A percentile compares a stretch with the other conserved stretches of the same genome.
These are phyloP conservation scores for Aureobasidium melanogenum DNA, from an alignment of 2,329 filamentous ascomycete species.

Conservation along the genomic window DNA sequence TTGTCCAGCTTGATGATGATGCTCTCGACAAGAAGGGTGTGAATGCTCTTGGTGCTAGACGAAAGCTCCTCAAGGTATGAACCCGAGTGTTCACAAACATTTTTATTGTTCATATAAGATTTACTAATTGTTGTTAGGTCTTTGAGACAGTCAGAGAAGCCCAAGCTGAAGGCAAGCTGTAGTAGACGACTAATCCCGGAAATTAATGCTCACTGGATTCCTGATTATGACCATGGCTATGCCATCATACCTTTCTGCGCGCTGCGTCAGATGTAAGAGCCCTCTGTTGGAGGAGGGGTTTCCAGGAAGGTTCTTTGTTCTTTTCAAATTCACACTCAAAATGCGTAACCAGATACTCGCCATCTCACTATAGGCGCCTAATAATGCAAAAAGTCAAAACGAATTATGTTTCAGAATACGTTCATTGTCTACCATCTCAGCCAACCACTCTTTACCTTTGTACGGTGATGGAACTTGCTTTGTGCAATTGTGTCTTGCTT, in stretches of 20 bases:
- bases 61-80: conserved; percentile 91
- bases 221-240: neutral
- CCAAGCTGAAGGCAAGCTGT: conserved; percentile 34
- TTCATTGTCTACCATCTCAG: neutral
- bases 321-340: neutral
- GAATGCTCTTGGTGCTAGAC: conserved; percentile 84
- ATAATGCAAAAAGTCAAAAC: conserved; percentile 10
- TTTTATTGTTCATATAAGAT: neutral
- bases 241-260: neutral
- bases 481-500: conserved; percentile 5
- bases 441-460: neutral
- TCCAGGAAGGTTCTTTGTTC: neutral
- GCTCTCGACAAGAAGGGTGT: conserved; percentile 88
- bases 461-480: neutral
- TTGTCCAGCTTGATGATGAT: conserved; percentile 86
- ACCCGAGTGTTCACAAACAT: conserved; percentile 11
- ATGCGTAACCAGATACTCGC: conserved; percentile 3
- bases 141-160: conserved; percentile 86
- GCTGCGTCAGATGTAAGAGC: neutral
- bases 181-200: conserved; percentile 12
- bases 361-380: conserved; percentile 2
- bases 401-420: neutral
- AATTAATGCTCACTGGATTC: neutral
- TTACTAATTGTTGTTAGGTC: conserved; percentile 45
- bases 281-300: neutral